Evolutionary conservation across 352 stramenopile genomes (phyloP).

Genomic region (Phytophthora sp.): DNA sequence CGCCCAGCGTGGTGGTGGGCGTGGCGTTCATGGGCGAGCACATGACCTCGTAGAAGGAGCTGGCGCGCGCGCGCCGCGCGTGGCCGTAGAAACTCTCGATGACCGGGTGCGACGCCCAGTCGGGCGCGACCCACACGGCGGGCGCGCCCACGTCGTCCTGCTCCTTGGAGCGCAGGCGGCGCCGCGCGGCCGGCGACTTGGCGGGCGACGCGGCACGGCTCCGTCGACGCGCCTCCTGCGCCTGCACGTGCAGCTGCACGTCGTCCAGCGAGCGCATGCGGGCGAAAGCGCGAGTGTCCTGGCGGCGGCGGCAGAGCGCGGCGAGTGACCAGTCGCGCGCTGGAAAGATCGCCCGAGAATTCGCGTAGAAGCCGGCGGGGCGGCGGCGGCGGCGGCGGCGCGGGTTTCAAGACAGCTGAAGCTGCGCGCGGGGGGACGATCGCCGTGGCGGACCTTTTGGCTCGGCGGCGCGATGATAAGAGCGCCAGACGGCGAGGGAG

Average conservation of each 20-base stretch:
- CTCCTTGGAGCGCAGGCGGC: slow-evolving; percentile 19
- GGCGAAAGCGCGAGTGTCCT: too few relatives aligned
- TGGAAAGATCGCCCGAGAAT: slow-evolving; percentile 26
- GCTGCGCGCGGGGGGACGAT: too few relatives aligned
- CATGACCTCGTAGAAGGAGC: slow-evolving; percentile 88
- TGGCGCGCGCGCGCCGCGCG: slow-evolving; percentile 46
- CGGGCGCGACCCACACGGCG: slow-evolving; percentile 70
- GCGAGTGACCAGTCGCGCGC: slow-evolving; percentile 19
- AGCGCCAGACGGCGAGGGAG: not conserved
- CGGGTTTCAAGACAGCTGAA: too few relatives aligned
- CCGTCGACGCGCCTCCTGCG: not conserved
- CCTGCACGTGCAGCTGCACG: slow-evolving; percentile 13
- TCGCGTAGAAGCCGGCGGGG: slow-evolving; percentile 22
- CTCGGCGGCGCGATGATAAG: slow-evolving; percentile 6
- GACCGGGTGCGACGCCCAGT: slow-evolving; percentile 77
- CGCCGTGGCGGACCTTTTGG: not conserved
- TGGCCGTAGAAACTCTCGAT: slow-evolving; percentile 85
- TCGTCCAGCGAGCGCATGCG: slow-evolving; percentile 22
- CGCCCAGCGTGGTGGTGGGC: slow-evolving; percentile 63
- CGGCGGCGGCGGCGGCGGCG: too few relatives aligned
- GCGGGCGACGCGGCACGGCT: slow-evolving; percentile 11
- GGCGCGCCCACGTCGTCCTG: slow-evolving; percentile 43
- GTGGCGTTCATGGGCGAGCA: slow-evolving; percentile 67
- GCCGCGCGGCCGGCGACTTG: slow-evolving; percentile 6
- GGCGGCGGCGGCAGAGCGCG: slow-evolving; percentile 1